Percentiles rank a stretch among this genome's conserved stretches.
Evolutionary conservation across 257 asterid species (phyloP).

Genomic region (Scutellaria galericulata): DNA sequence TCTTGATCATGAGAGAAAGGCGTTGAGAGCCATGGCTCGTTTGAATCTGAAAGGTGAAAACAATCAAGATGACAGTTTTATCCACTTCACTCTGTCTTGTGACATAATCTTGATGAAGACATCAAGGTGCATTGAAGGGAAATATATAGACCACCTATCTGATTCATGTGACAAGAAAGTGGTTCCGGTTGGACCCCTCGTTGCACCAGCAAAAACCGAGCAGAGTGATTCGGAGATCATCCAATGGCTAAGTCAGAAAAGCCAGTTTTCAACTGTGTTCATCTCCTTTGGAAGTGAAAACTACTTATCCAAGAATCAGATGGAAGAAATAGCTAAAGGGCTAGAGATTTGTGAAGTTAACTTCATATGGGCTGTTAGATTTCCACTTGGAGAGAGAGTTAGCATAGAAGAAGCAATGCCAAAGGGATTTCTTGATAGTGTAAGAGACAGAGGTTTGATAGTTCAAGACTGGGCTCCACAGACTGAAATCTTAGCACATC

Average conservation of each 20-base stretch:
- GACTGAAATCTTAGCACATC: conserved; percentile 36
- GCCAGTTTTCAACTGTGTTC: conserved; percentile 38
- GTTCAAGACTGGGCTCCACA: conserved; percentile 57
- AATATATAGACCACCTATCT: conserved; percentile 47
- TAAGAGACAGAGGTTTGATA: conserved; percentile 41
- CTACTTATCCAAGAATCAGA: conserved; percentile 45
- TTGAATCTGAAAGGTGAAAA: neutral
- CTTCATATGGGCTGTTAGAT: conserved; percentile 55
- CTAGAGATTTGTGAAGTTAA: conserved; percentile 42
- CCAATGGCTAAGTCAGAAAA: conserved; percentile 43
- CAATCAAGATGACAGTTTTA: conserved; percentile 26
- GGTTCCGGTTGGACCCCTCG: conserved; percentile 44
- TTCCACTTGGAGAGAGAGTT: conserved; percentile 32
- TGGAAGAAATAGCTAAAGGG: conserved; percentile 45
- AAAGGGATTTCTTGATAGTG: conserved; percentile 47
- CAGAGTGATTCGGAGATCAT: conserved; percentile 32
- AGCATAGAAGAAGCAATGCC: conserved; percentile 37
- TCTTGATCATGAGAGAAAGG: conserved; percentile 34
- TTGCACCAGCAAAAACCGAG: conserved; percentile 6
- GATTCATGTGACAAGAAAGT: conserved; percentile 26
- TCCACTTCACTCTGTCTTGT: conserved; percentile 31
- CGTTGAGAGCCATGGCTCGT: neutral
- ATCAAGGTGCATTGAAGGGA: conserved; percentile 41
- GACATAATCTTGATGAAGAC: conserved; percentile 46
- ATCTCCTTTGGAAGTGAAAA: conserved; percentile 58